Conservation (phyloP, 768 basidiomycete species). For the Phallus indusiatus region DNA sequence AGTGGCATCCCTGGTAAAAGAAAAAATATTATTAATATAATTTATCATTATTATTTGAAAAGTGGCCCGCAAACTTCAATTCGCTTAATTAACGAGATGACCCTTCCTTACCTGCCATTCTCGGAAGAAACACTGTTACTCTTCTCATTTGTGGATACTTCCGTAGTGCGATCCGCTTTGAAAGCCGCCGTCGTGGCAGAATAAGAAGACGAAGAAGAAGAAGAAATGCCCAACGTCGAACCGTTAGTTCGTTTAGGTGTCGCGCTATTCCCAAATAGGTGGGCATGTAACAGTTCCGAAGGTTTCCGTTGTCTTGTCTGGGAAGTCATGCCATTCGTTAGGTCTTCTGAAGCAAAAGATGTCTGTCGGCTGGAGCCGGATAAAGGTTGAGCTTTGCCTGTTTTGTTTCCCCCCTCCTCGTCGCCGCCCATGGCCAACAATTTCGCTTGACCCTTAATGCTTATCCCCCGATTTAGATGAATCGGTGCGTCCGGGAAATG, state of each 20-base stretch:
- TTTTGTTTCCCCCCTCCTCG: too few relatives aligned
- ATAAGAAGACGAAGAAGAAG: neutral
- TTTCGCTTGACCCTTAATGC: conserved; percentile 9
- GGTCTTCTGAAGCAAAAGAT: neutral
- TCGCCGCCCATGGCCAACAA: neutral
- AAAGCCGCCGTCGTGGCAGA: neutral
- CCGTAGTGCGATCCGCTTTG: too few relatives aligned
- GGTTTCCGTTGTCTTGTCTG: neutral
- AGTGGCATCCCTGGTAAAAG: too few relatives aligned
- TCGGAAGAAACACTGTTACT: neutral
- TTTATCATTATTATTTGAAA: too few relatives aligned
- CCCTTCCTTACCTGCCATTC: too few relatives aligned
- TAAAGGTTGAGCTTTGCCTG: too few relatives aligned
- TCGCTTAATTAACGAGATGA: too few relatives aligned
- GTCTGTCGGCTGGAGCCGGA: neutral
- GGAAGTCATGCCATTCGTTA: neutral
- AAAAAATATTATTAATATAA: too few relatives aligned
- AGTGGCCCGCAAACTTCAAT: too few relatives aligned
- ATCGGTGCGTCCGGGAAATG: neutral
- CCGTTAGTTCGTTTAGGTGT: neutral
- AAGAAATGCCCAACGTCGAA: neutral
- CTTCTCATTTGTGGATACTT: neutral
- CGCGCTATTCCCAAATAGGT: neutral
- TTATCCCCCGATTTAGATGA: neutral
- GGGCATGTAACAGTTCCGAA: neutral